Percentiles rank a stretch among this genome's conserved stretches.
Evolutionary conservation across 305 asterid species (phyloP).

Genomic region (Fraxinus angustifolia): DNA sequence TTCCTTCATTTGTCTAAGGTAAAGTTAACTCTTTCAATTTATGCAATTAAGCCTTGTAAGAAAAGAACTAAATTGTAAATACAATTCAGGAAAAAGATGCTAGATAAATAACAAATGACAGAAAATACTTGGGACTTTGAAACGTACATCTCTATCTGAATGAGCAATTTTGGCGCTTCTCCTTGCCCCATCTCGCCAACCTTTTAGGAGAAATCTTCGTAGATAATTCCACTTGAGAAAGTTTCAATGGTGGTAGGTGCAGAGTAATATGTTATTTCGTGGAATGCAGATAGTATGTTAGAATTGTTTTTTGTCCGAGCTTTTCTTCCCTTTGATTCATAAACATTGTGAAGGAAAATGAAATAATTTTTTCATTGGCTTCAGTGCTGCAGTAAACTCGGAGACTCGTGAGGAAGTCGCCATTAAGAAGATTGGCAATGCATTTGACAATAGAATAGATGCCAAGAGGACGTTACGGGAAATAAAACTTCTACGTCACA

Average conservation of each 20-base stretch:
- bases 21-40: not conserved
- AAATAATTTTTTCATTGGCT: not conserved
- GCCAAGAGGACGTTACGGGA: constrained; percentile 43
- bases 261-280: not conserved
- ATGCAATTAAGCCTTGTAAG: no score
- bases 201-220: not conserved
- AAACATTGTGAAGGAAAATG: not conserved
- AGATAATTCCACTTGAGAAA: not conserved
- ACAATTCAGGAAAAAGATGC: not conserved
- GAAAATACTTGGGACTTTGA: not conserved
- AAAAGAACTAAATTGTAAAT: not conserved
- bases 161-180: not conserved
- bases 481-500: constrained; percentile 42
- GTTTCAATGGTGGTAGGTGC: not conserved
- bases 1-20: not conserved
- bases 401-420: constrained; percentile 44
- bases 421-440: constrained; percentile 43
- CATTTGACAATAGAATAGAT: constrained; percentile 37
- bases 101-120: no score
- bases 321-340: no score
- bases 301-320: no score
- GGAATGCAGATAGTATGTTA: not conserved
- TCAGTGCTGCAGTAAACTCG: constrained; percentile 43
- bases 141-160: not conserved
- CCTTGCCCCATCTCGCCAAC: not conserved